Evolutionary conservation across 208 protist genomes (phyloP).

Genomic region (Endotrypanum monterogeii): DNA sequence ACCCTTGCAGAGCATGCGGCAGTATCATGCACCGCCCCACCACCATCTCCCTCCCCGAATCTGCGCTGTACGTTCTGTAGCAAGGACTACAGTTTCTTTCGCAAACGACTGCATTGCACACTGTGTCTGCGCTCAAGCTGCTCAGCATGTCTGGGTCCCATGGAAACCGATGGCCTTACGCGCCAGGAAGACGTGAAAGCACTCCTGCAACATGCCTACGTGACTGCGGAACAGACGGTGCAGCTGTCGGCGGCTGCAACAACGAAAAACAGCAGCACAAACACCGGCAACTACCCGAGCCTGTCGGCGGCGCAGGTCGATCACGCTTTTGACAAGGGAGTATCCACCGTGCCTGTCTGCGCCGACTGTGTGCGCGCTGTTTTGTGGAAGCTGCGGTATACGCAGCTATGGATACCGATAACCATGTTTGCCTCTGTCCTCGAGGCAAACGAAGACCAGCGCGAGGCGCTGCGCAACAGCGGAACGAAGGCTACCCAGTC

Average conservation of each 20-base stretch:
- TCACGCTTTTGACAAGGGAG: conserved; percentile 18
- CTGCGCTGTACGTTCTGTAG: conserved; percentile 58
- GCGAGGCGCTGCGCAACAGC: conserved; percentile 1
- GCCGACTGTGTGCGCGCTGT: conserved; percentile 63
- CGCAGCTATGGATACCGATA: conserved; percentile 74
- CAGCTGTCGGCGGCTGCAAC: conserved; percentile 19
- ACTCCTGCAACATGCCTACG: conserved; percentile 29
- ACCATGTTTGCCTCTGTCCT: conserved; percentile 51
- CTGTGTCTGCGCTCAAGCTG: conserved; percentile 69
- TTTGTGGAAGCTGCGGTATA: conserved; percentile 46
- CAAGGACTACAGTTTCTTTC: conserved; percentile 77
- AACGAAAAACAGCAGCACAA: background rate
- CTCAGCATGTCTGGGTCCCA: conserved; percentile 54
- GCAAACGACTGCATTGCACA: conserved; percentile 55
- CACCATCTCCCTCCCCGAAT: conserved; percentile 5
- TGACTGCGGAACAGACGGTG: conserved; percentile 22
- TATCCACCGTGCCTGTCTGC: conserved; percentile 50
- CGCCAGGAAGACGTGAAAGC: conserved; percentile 41
- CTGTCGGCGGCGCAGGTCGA: conserved; percentile 24
- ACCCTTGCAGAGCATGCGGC: background rate
- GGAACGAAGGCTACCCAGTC: background rate
- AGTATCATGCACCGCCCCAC: background rate
- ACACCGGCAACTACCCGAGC: conserved; percentile 15
- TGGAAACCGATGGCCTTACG: conserved; percentile 41
- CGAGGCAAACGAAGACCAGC: conserved; percentile 21